A percentile compares a stretch with the other conserved stretches of the same genome.
Evolutionary conservation across 163 green algal species (phyloP).

Genomic region (Chlamydomonas reinhardtii): DNA sequence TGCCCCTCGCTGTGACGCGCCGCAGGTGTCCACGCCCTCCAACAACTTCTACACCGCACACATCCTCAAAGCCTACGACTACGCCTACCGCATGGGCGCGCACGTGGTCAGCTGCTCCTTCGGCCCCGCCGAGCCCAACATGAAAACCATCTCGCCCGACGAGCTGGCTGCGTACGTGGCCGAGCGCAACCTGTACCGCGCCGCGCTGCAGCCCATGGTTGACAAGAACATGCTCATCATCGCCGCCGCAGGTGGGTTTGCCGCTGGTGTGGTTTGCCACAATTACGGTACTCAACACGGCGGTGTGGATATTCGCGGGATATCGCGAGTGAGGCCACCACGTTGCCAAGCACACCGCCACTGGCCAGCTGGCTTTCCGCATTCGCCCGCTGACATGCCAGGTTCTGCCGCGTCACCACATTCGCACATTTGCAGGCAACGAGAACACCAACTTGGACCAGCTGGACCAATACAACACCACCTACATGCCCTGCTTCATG

Average conservation of each 20-base stretch:
- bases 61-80: constrained; percentile 50
- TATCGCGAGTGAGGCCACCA: no score
- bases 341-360: no score
- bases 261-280: no score
- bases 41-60: constrained; percentile 15
- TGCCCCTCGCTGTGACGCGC: no score
- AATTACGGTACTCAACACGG: no score
- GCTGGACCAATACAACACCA: neutral
- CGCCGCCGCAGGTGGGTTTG: constrained; percentile 8
- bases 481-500: constrained; percentile 46
- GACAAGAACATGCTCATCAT: constrained; percentile 32
- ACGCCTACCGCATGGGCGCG: constrained; percentile 50
- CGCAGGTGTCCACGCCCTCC: neutral
- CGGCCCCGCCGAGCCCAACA: constrained; percentile 4
- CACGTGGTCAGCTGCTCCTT: constrained; percentile 55
- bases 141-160: neutral
- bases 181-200: neutral
- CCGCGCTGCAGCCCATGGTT: neutral
- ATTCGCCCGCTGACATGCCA: no score
- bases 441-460: constrained; percentile 18
- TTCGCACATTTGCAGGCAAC: no score
- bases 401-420: no score
- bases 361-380: neutral
- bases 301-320: no score
- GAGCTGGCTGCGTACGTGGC: neutral